Evolutionary conservation across 371 early-diverging fungal genomes (phyloP).

Genomic region (Mortierella sp.): DNA sequence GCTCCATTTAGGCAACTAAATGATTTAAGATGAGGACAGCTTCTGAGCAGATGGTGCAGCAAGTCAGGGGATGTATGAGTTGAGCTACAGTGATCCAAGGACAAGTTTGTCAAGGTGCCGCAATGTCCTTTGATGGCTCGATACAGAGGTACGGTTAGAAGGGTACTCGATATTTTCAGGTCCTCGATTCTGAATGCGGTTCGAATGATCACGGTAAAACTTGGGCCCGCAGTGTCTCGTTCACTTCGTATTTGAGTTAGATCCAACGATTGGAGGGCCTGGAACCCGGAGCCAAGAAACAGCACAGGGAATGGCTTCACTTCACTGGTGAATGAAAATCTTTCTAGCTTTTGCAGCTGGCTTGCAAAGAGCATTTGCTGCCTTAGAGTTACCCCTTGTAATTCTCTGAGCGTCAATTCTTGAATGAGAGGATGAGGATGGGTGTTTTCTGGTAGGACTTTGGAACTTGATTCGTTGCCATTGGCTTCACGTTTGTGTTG

Average conservation of each 20-base stretch:
- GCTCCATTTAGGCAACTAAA: not conserved
- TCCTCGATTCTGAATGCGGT: not conserved
- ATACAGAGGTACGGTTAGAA: not conserved
- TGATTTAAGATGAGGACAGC: conserved; percentile 3
- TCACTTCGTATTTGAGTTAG: not conserved
- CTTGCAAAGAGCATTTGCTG: conserved; percentile 1
- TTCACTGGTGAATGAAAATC: not conserved
- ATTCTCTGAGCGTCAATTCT: not conserved
- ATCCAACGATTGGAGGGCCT: not conserved
- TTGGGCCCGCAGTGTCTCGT: too few species aligned
- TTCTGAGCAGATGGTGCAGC: conserved; percentile 3
- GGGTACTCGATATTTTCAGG: not conserved
- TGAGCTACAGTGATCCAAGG: not conserved
- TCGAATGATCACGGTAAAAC: not conserved
- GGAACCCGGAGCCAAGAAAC: not conserved
- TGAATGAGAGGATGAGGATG: not conserved
- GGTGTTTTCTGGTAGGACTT: not conserved
- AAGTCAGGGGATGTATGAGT: not conserved
- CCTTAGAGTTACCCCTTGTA: not conserved
- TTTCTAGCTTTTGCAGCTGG: not conserved
- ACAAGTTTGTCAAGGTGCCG: not conserved
- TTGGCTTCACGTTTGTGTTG: not conserved
- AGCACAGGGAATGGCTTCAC: not conserved
- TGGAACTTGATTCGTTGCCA: not conserved
- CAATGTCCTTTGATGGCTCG: not conserved